These are phyloP conservation scores for Thalassiosira oceanica DNA, from an alignment of 352 stramenopile genomes.

Conservation along the genomic window DNA sequence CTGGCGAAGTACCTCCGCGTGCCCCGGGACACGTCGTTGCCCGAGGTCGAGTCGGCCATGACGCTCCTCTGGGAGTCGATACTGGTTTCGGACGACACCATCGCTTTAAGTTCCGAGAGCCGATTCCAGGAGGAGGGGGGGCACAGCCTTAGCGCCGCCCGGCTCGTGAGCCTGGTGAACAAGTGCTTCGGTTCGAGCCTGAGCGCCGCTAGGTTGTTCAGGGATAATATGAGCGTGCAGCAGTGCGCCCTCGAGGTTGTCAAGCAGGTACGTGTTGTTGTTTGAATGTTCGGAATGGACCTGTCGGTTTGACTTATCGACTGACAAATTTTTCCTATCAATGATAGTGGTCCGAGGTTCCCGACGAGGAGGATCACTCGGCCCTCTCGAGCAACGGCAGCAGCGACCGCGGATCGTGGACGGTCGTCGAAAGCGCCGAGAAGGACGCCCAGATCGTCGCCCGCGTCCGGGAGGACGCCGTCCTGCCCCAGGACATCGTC, in stretches of 20 bases:
- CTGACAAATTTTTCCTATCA: too few relatives aligned
- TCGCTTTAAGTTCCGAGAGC: slow-evolving; percentile 22
- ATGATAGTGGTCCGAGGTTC: slow-evolving; percentile 14
- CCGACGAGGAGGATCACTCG: slow-evolving; percentile 7
- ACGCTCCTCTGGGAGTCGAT: slow-evolving; percentile 39
- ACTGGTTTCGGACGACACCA: slow-evolving; percentile 31
- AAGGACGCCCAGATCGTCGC: slow-evolving; percentile 5
- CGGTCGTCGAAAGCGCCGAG: slow-evolving; percentile 7
- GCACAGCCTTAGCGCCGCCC: slow-evolving; percentile 50
- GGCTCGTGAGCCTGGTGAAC: slow-evolving; percentile 45
- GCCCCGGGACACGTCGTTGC: slow-evolving; percentile 22
- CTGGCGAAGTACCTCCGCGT: slow-evolving; percentile 33
- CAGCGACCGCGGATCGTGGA: slow-evolving; percentile 8
- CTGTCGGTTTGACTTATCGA: too few relatives aligned
- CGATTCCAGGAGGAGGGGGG: slow-evolving; percentile 58
- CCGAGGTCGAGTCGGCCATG: slow-evolving; percentile 46
- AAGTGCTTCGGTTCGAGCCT: slow-evolving; percentile 37
- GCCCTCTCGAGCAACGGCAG: slow-evolving; percentile 18
- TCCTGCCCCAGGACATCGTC: slow-evolving; percentile 21
- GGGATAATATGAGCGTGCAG: slow-evolving; percentile 28
- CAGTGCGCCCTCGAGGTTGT: slow-evolving; percentile 21
- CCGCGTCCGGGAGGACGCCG: slow-evolving; percentile 19
- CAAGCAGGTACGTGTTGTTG: too few relatives aligned
- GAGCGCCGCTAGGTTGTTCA: slow-evolving; percentile 28
- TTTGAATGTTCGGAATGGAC: too few relatives aligned